Evolutionary conservation across 2,329 filamentous ascomycete genomes (phyloP), one percentile per base, ranked within the genome.

Genomic region (Venturia pyrina): DNA sequence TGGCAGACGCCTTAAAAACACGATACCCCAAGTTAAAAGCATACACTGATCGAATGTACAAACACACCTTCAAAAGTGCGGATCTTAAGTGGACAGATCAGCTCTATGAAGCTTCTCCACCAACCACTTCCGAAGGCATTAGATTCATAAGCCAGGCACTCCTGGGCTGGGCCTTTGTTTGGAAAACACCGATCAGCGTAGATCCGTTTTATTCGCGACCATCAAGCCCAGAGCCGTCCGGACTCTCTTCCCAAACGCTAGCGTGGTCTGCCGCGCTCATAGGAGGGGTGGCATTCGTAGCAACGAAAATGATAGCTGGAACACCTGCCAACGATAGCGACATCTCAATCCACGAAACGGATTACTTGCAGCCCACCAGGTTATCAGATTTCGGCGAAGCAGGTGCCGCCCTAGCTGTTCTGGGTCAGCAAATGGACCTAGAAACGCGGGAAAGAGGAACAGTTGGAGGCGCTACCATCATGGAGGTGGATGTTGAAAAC

Each of bases 1-100:
- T 89, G 5, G 78, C 79, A 66, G 81, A 85, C 63, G 81, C 82
- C 0, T 80, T 90, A 72, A 74, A 77, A 65, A 75, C 74, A 28
- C 83, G 85, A 66, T 79, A 77, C 67, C 73, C 74, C 21, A 72
- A 70, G 48, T 71, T 81, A 43, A 70, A 70, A 5, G 70, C 67
- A 10, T 81, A 80, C 64, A 71, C 76, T n/a, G 70, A 71, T 32
- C 73, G 74, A 28, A 66, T 80, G 64, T 74, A 65, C 32, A 32
- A 53, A 13, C 34, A 17, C 17, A 48, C 59, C 24, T 62, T 68
- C 61, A 57, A 43, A 7, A 17, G 15, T 10, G 10, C 15, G 37
- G 21, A 37, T 17, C 17, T 24, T 6, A 24, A 15, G 5, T 65
- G 48, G 48, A 56, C 32, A 10, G 37, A n/a, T 21, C 8, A 24